These are phyloP conservation scores for Diaporthe aspalathi DNA, from an alignment of 2,329 filamentous ascomycete species.

Conservation along the genomic window DNA sequence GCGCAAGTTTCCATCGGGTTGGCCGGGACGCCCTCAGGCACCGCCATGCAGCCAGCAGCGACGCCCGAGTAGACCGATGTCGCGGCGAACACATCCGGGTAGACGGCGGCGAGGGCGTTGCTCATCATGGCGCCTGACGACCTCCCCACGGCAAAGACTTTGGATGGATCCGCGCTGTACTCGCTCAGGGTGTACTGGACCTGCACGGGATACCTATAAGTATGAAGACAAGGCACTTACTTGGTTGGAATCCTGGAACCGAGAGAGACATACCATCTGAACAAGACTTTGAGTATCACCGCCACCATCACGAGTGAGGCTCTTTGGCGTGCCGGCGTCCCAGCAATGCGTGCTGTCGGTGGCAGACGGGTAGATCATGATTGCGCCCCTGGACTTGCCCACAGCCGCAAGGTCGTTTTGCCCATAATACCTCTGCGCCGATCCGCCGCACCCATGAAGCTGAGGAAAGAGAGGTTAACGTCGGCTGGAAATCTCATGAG, in stretches of 20 bases:
- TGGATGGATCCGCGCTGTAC: slow-evolving; percentile 57
- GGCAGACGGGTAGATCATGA: slow-evolving; percentile 14
- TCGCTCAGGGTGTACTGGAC: slow-evolving; percentile 49
- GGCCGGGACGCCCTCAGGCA: not conserved
- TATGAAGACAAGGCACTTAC: not conserved
- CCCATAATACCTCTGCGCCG: not conserved
- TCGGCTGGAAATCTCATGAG: not conserved
- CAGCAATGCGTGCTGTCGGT: slow-evolving; percentile 7
- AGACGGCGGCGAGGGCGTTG: slow-evolving; percentile 48
- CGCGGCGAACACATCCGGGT: slow-evolving; percentile 47
- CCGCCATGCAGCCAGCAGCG: slow-evolving; percentile 43
- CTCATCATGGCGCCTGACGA: slow-evolving; percentile 55
- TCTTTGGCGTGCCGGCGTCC: slow-evolving; percentile 33
- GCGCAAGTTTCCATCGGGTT: slow-evolving; percentile 1
- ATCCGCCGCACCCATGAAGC: slow-evolving; percentile 4
- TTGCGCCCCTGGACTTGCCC: slow-evolving; percentile 2
- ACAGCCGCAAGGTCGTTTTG: slow-evolving; percentile 3
- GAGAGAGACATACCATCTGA: not conserved
- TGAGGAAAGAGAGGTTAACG: not conserved
- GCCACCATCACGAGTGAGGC: not conserved
- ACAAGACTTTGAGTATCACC: slow-evolving; percentile 4
- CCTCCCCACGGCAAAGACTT: slow-evolving; percentile 60
- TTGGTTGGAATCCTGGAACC: accelerated
- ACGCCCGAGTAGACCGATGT: slow-evolving; percentile 48
- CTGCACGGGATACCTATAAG: not conserved